phyloP scores from a whole-genome alignment of 768 basidiomycete genomes.

The Russula griseocarnosa region DNA sequence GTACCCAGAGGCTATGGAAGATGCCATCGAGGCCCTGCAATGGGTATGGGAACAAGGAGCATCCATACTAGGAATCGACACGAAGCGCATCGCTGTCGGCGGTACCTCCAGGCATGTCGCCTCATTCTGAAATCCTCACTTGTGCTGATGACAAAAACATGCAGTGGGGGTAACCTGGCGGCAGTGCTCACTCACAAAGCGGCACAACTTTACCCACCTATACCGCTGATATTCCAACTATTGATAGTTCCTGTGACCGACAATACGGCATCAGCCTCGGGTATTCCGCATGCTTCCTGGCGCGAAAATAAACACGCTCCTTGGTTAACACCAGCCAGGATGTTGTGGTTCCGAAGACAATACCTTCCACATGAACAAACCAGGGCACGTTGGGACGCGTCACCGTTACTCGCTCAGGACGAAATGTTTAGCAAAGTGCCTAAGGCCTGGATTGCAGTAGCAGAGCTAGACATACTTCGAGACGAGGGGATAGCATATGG shows the following conservation, averaged over 20 bases:
- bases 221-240: conserved; percentile 56
- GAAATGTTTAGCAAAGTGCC: conserved; percentile 49
- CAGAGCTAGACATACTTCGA: conserved; percentile 61
- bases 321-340: conserved; percentile 57
- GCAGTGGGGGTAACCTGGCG: conserved; percentile 68
- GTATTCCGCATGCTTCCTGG: conserved; percentile 47
- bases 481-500: conserved; percentile 66
- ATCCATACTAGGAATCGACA: conserved; percentile 46
- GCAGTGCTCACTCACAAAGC: conserved; percentile 64
- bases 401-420: conserved; percentile 65
- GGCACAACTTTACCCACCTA: conserved; percentile 43
- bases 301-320: conserved; percentile 52
- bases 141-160: conserved; percentile 5
- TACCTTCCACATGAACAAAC: conserved; percentile 64
- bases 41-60: conserved; percentile 56
- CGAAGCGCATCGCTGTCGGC: conserved; percentile 58
- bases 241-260: conserved; percentile 71
- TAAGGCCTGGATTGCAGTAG: conserved; percentile 58
- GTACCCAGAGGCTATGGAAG: conserved; percentile 69
- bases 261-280: conserved; percentile 53
- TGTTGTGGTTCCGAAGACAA: conserved; percentile 70
- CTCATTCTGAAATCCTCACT: not conserved
- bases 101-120: conserved; percentile 60
- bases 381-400: conserved; percentile 62
- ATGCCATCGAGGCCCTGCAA: conserved; percentile 60